Evolutionary conservation across 2,329 filamentous ascomycete genomes (phyloP).

Genomic region (Fusarium sp.): DNA sequence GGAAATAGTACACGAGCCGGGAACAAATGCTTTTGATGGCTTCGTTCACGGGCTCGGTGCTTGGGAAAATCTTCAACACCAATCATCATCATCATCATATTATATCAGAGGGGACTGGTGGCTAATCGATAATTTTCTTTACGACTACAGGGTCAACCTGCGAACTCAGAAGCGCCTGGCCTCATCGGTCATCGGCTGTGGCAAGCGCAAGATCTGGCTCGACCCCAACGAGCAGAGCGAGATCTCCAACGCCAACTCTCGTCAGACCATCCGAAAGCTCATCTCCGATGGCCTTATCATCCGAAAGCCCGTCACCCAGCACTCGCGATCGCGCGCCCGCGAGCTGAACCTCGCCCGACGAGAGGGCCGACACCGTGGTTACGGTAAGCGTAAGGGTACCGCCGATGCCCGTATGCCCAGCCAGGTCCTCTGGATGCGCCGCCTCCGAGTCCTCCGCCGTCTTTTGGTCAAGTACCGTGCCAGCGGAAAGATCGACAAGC

Average conservation of each 20-base stretch:
- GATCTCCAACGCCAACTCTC: slow-evolving; percentile 99
- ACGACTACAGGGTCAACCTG: slow-evolving; percentile 88
- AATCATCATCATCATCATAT: not conserved
- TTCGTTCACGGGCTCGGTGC: slow-evolving; percentile 20
- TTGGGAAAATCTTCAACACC: not conserved
- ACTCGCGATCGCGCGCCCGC: slow-evolving; percentile 96
- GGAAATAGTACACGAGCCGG: slow-evolving; percentile 23
- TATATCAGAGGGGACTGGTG: slow-evolving; percentile 34
- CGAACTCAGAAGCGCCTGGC: slow-evolving; percentile 99
- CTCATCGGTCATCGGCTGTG: slow-evolving; percentile 97
- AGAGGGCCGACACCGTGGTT: slow-evolving; percentile 97
- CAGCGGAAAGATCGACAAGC: slow-evolving; percentile 99
- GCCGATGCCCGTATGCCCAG: slow-evolving; percentile 99
- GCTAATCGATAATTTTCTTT: slow-evolving; percentile 46
- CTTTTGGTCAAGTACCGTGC: slow-evolving; percentile 99
- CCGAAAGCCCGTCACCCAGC: slow-evolving; percentile 99
- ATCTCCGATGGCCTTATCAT: slow-evolving; percentile 99
- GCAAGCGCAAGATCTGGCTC: slow-evolving; percentile 99
- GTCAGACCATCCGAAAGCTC: slow-evolving; percentile 99
- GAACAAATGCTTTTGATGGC: slow-evolving; percentile 35
- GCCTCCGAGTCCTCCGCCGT: slow-evolving; percentile 98
- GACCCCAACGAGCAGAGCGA: slow-evolving; percentile 99
- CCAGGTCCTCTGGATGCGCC: slow-evolving; percentile 99
- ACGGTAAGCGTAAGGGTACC: slow-evolving; percentile 99
- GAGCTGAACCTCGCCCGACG: slow-evolving; percentile 94